Conservation (phyloP, 352 stramenopile genomes). For the Pythium plurisporium region DNA sequence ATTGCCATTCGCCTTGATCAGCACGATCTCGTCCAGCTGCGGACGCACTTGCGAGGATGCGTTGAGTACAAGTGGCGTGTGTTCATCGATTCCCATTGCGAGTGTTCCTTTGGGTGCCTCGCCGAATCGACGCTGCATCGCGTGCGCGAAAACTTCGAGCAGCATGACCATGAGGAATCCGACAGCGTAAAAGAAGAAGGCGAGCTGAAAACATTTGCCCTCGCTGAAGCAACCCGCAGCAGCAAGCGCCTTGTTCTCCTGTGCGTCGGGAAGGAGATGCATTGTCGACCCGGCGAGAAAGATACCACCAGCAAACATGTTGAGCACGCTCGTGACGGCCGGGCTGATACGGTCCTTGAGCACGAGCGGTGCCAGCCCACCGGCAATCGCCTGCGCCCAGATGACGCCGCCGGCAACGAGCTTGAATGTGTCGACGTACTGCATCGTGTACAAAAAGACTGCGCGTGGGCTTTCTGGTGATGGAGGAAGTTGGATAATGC, state of each 20-base stretch:
- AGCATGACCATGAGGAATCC: slow-evolving; percentile 76
- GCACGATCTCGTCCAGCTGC: neutral
- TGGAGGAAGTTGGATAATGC: neutral
- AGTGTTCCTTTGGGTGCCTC: neutral
- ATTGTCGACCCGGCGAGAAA: slow-evolving; percentile 78
- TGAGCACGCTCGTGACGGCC: slow-evolving; percentile 51
- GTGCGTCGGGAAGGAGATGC: slow-evolving; percentile 73
- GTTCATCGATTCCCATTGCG: slow-evolving; percentile 11
- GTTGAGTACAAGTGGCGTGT: slow-evolving; percentile 28
- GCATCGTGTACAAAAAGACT: slow-evolving; percentile 25
- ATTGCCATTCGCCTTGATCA: neutral
- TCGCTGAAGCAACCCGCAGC: slow-evolving; percentile 37
- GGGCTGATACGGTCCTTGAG: slow-evolving; percentile 34
- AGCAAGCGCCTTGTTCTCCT: slow-evolving; percentile 55
- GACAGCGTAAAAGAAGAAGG: slow-evolving; percentile 77
- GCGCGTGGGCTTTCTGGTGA: neutral
- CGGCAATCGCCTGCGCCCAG: slow-evolving; percentile 48
- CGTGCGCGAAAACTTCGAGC: slow-evolving; percentile 64
- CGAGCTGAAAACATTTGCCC: slow-evolving; percentile 63
- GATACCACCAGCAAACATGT: slow-evolving; percentile 78
- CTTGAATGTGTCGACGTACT: slow-evolving; percentile 60
- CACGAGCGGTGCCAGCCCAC: slow-evolving; percentile 50
- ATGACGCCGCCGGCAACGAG: slow-evolving; percentile 50
- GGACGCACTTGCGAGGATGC: neutral
- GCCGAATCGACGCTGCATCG: slow-evolving; percentile 42